phyloP scores from a whole-genome alignment of 192 early-diverging fungal species.

The Thamnidium elegans region DNA sequence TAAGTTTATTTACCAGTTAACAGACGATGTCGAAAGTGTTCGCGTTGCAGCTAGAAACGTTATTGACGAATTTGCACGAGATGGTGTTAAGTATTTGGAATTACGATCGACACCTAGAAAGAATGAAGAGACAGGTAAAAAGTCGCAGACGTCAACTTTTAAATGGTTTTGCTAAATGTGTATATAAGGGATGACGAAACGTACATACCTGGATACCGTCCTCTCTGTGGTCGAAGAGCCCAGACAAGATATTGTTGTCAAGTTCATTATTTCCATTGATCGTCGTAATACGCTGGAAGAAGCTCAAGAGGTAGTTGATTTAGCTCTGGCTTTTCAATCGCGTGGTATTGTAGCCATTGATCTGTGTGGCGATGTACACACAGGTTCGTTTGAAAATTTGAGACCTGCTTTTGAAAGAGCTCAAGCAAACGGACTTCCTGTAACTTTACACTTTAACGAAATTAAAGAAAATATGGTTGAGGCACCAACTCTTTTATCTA shows the following conservation, averaged over 20 bases:
- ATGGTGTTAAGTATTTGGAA: conserved; percentile 59
- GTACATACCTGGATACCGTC: conserved; percentile 44
- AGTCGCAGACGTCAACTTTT: background rate
- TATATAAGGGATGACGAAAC: conserved; percentile 47
- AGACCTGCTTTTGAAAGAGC: conserved; percentile 50
- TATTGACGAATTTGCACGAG: conserved; percentile 49
- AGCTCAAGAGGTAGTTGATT: conserved; percentile 47
- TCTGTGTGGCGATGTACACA: conserved; percentile 54
- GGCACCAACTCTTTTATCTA: conserved; percentile 37
- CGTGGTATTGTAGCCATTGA: conserved; percentile 56
- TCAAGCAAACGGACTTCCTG: conserved; percentile 40
- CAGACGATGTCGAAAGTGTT: conserved; percentile 43
- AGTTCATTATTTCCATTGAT: conserved; percentile 56
- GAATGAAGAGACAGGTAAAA: conserved; percentile 34
- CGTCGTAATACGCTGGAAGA: conserved; percentile 44
- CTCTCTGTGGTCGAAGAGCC: conserved; percentile 18
- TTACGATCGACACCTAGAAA: conserved; percentile 54
- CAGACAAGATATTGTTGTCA: conserved; percentile 35
- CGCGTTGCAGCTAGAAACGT: conserved; percentile 35
- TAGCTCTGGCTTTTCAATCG: conserved; percentile 42
- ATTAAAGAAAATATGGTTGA: conserved; percentile 43
- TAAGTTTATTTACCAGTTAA: conserved; percentile 54
- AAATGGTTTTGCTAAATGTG: background rate
- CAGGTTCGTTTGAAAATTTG: conserved; percentile 39
- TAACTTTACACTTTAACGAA: conserved; percentile 59